Conservation (phyloP, 116 monocot species). For the Papilionanthe hybrid region DNA sequence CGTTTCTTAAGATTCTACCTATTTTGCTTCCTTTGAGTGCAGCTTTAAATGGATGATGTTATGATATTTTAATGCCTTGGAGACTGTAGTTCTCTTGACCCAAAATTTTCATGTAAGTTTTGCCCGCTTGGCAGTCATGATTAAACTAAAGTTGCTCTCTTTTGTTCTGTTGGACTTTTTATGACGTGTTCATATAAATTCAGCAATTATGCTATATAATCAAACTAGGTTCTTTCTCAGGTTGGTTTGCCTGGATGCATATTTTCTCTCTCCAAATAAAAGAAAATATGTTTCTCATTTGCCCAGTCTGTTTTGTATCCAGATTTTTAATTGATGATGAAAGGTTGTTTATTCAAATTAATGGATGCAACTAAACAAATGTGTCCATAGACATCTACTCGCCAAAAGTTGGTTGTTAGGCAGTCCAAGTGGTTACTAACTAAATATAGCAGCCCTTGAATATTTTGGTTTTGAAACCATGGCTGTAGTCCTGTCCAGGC, state of each 20-base stretch:
- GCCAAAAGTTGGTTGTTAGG: background rate
- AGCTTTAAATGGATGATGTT: constrained; percentile 10
- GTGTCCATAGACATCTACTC: background rate
- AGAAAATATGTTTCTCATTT: background rate
- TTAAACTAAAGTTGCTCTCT: background rate
- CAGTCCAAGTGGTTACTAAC: background rate
- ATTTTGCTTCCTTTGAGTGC: constrained; percentile 12
- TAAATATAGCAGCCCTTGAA: background rate
- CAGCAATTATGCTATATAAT: background rate
- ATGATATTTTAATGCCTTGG: constrained; percentile 9
- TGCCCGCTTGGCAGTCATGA: background rate
- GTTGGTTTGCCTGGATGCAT: background rate
- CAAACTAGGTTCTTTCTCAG: background rate
- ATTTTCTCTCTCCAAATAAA: background rate
- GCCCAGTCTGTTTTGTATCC: background rate
- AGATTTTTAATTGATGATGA: background rate
- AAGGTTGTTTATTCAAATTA: background rate
- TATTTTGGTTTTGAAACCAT: background rate
- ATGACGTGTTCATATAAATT: background rate
- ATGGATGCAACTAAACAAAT: background rate
- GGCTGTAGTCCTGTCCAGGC: background rate
- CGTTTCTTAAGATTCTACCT: constrained; percentile 1
- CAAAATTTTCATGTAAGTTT: constrained; percentile 9
- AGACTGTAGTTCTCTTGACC: constrained; percentile 4
- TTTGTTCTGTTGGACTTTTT: background rate